Percentiles rank a stretch among this genome's conserved stretches.
Evolutionary conservation across 2,329 filamentous ascomycete genomes (phyloP).

Genomic region (Cercospora citrullina): DNA sequence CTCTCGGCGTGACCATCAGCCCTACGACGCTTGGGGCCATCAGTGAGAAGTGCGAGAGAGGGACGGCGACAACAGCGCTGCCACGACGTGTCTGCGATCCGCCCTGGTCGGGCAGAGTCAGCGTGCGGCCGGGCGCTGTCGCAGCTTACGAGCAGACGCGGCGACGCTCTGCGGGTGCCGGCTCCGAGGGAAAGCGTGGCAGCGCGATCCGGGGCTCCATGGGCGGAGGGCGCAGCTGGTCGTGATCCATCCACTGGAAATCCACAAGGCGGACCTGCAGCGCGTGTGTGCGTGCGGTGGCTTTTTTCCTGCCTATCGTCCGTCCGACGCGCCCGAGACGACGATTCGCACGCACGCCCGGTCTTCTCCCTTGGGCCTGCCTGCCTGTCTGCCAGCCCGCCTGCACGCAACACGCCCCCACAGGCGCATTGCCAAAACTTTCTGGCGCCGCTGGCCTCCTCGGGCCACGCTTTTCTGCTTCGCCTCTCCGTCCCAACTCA

Average conservation of each 20-base stretch:
- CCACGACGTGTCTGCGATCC: background rate
- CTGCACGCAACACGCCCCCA: constrained; percentile 2
- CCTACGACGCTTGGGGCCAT: constrained; percentile 4
- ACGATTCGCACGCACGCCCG: background rate
- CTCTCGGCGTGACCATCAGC: constrained; percentile 12
- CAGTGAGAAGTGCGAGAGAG: background rate
- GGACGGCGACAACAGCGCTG: background rate
- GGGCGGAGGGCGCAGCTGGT: background rate
- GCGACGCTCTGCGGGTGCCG: background rate
- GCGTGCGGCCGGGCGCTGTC: background rate
- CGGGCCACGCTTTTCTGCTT: background rate
- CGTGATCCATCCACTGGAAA: constrained; percentile 1
- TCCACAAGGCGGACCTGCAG: constrained; percentile 8
- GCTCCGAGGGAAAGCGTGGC: background rate
- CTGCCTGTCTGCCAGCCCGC: too few species aligned
- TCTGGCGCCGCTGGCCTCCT: background rate
- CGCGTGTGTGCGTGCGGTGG: background rate
- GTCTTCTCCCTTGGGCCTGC: background rate
- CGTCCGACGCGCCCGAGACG: background rate
- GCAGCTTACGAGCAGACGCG: background rate
- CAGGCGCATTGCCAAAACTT: background rate
- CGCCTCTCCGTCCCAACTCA: background rate
- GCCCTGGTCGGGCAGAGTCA: background rate
- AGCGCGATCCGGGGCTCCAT: constrained; percentile 7
- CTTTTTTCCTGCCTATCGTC: constrained; percentile 1